These are phyloP conservation scores for Litchi chinensis DNA, from an alignment of 345 rosid genomes.

Conservation along the genomic window DNA sequence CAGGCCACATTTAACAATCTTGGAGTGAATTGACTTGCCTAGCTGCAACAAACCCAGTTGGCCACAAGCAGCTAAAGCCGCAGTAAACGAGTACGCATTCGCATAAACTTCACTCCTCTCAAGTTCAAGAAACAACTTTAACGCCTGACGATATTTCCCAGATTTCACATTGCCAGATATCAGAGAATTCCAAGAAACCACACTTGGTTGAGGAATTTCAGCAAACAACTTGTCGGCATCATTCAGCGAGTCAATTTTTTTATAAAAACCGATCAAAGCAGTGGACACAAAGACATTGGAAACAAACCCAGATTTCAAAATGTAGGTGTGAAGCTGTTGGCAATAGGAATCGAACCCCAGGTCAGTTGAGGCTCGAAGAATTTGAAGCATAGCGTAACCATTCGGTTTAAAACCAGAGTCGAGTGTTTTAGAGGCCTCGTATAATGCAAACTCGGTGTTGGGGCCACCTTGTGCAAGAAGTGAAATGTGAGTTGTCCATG, in stretches of 20 bases:
- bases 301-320: slow-evolving; percentile 57
- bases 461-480: slow-evolving; percentile 33
- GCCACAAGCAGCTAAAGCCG: slow-evolving; percentile 68
- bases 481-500: slow-evolving; percentile 29
- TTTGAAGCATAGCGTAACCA: slow-evolving; percentile 44
- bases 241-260: slow-evolving; percentile 31
- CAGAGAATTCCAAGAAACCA: slow-evolving; percentile 78
- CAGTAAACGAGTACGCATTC: slow-evolving; percentile 63
- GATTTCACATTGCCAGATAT: slow-evolving; percentile 58
- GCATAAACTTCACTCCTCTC: slow-evolving; percentile 48
- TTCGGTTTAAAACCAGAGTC: slow-evolving; percentile 37
- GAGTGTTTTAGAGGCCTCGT: slow-evolving; percentile 36
- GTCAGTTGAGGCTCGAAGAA: slow-evolving; percentile 58
- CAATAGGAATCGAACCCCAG: slow-evolving; percentile 47
- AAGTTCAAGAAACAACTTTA: slow-evolving; percentile 55
- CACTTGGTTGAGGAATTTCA: slow-evolving; percentile 74
- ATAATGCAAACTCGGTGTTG: slow-evolving; percentile 27
- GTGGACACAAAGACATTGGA: slow-evolving; percentile 56
- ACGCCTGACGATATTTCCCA: slow-evolving; percentile 50
- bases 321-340: slow-evolving; percentile 61
- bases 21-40: slow-evolving; percentile 61
- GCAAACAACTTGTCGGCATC: slow-evolving; percentile 60
- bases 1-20: slow-evolving; percentile 55
- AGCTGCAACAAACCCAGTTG: slow-evolving; percentile 37
- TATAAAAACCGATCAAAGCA: slow-evolving; percentile 54